A percentile compares a stretch with the other conserved stretches of the same genome.
Conservation (phyloP, 371 early-diverging fungal genomes). For the Apophysomyces elegans region DNA sequence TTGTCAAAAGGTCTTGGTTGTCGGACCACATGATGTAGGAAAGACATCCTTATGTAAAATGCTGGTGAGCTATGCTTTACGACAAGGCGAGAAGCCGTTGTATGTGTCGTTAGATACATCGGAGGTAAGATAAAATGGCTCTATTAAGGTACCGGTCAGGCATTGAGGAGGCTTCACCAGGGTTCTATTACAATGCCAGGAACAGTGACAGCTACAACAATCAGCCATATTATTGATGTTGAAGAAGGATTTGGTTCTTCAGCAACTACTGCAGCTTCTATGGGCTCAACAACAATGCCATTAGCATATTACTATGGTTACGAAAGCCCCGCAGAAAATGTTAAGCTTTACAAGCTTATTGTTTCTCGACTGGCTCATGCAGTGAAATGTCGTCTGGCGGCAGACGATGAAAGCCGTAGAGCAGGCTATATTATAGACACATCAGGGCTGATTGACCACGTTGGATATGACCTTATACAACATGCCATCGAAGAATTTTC, state of each 20-base stretch:
- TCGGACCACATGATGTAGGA: constrained; percentile 92
- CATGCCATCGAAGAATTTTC: constrained; percentile 68
- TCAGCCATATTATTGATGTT: constrained; percentile 77
- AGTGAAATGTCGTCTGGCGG: constrained; percentile 66
- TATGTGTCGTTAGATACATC: constrained; percentile 87
- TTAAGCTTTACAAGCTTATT: constrained; percentile 73
- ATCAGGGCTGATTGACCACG: constrained; percentile 64
- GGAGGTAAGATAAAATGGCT: constrained; percentile 53
- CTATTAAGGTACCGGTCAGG: not conserved
- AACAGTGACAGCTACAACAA: constrained; percentile 77
- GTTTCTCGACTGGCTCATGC: constrained; percentile 65
- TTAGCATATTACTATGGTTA: constrained; percentile 93
- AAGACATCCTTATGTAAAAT: constrained; percentile 87
- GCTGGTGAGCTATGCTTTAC: constrained; percentile 83
- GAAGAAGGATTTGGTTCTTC: constrained; percentile 88
- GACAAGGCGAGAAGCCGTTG: constrained; percentile 75
- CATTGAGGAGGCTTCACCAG: constrained; percentile 29
- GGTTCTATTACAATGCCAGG: constrained; percentile 90
- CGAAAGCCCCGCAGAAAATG: constrained; percentile 74
- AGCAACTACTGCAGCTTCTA: constrained; percentile 69
- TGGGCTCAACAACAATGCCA: constrained; percentile 76
- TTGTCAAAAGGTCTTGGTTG: constrained; percentile 67
- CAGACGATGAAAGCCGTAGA: constrained; percentile 66
- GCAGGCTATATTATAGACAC: constrained; percentile 77
- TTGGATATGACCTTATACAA: constrained; percentile 68